Evolutionary conservation across 2,329 filamentous ascomycete species (phyloP).

Genomic region (Aspergillus nomiae): DNA sequence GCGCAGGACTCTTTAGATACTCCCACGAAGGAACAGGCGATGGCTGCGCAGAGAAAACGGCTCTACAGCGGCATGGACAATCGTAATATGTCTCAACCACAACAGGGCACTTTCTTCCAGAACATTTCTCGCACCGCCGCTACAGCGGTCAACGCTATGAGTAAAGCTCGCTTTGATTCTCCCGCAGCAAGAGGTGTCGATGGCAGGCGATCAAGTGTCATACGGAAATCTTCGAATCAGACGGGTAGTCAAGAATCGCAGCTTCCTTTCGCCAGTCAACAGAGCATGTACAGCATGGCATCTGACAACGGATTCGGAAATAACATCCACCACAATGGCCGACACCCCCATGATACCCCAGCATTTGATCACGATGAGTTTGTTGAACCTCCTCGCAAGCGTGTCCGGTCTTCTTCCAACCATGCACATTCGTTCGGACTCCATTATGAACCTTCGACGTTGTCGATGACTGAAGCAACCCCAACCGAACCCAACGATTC

Average conservation of each 20-base stretch:
- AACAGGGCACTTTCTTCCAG: constrained; percentile 89
- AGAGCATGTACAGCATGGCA: constrained; percentile 68
- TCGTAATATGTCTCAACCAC: constrained; percentile 62
- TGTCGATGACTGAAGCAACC: constrained; percentile 44
- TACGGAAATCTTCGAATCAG: constrained; percentile 69
- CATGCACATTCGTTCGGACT: constrained; percentile 41
- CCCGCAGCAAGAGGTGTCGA: constrained; percentile 70
- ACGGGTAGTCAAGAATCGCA: constrained; percentile 64
- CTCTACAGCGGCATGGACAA: constrained; percentile 80
- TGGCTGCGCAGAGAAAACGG: constrained; percentile 91
- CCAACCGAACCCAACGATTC: constrained; percentile 51
- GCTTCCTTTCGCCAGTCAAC: constrained; percentile 75
- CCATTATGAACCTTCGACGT: constrained; percentile 32
- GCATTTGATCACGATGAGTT: constrained; percentile 55
- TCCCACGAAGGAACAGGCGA: constrained; percentile 96
- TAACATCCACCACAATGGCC: constrained; percentile 57
- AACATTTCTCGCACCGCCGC: constrained; percentile 94
- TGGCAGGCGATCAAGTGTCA: constrained; percentile 67
- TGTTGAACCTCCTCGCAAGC: constrained; percentile 80
- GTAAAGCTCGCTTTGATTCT: constrained; percentile 91
- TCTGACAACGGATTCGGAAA: constrained; percentile 74
- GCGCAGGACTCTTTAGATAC: constrained; percentile 82
- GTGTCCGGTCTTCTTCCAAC: constrained; percentile 62
- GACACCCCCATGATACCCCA: constrained; percentile 45
- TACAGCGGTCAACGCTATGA: constrained; percentile 92